A percentile compares a stretch with the other conserved stretches of the same genome.
Evolutionary conservation across 768 basidiomycete species (phyloP).

Genomic region (Psilocybe cubensis): DNA sequence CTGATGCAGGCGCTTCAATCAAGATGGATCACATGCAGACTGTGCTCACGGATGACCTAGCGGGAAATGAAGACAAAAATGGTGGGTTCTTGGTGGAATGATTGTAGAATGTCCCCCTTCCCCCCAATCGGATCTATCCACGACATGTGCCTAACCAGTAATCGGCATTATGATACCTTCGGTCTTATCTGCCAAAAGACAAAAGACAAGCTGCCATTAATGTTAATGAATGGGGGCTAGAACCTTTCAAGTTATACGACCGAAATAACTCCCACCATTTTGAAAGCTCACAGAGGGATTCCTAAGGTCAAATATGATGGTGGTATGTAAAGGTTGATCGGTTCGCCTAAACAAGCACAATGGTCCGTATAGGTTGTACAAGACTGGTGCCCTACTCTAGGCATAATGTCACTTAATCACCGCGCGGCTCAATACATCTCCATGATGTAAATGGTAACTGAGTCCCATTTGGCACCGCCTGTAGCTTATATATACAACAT

Average conservation of each 20-base stretch:
- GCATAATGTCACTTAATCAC: background rate
- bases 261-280: too few species aligned
- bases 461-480: constrained; percentile 17
- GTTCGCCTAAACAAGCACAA: background rate
- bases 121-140: background rate
- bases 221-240: background rate
- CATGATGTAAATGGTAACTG: constrained; percentile 7
- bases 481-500: constrained; percentile 4
- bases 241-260: too few species aligned
- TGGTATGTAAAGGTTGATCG: background rate
- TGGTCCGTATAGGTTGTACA: background rate
- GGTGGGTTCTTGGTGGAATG: background rate
- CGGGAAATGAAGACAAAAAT: background rate
- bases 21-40: too few species aligned
- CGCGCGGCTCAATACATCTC: constrained; percentile 1
- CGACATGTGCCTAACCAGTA: background rate
- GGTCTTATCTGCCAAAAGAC: background rate
- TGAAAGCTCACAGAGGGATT: background rate
- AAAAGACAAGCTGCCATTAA: background rate
- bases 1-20: too few species aligned
- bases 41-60: background rate
- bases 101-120: background rate
- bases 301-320: background rate
- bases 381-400: background rate
- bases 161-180: background rate